Base-by-base conservation (phyloP, 73 alveolate genomes). In the Paramecium pentaurelia region DNA sequence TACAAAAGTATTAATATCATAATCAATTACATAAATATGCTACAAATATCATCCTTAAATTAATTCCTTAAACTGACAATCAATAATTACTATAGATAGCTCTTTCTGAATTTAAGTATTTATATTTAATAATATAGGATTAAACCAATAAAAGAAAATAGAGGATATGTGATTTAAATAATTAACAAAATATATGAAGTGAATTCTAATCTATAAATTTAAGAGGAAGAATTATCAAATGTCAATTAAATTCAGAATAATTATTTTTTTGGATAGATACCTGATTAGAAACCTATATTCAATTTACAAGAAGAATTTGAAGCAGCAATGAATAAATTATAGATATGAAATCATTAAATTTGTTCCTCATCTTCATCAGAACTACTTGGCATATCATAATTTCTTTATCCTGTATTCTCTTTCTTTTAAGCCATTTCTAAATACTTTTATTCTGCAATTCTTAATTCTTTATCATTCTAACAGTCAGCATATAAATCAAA, bases 401-500 rank as follows among this genome's bases (percentile, higher is more conserved):
- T 80, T 47, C 77, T 80, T 45, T 80, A 27, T n/a, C 58, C 58
- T 1, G 44, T 27, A 42, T 34, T 40, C 18, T 73, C 87, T 20
- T 73, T 73, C n/a, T 40, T 44, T 49, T 7, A 2, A 3, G 91
- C 91, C 71, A 49, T 80, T 3, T 42, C 60, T 12, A 89, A 36
- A 89, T 89, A 89, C 84, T 45, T 89, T 38, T 42, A 9, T 45
- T 77, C 94, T 10, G 94, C 94, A 9, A 18, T 85, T 45, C 44
- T 83, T 32, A 89, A 89, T 71, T 89, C 90, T 28, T 70, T 38
- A 71, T 77, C 80, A 89, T 84, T 89, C 16, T 11, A 12, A 73
- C 94, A 71, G 14, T 83, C 49, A 32, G 71, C 20, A 71, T 89
- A 89, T 9, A 71, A 40, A 38, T 95, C 97, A 49, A 98, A 97